phyloP scores from a whole-genome alignment of 495 filamentous ascomycete genomes.

The Penicillium antarcticum region DNA sequence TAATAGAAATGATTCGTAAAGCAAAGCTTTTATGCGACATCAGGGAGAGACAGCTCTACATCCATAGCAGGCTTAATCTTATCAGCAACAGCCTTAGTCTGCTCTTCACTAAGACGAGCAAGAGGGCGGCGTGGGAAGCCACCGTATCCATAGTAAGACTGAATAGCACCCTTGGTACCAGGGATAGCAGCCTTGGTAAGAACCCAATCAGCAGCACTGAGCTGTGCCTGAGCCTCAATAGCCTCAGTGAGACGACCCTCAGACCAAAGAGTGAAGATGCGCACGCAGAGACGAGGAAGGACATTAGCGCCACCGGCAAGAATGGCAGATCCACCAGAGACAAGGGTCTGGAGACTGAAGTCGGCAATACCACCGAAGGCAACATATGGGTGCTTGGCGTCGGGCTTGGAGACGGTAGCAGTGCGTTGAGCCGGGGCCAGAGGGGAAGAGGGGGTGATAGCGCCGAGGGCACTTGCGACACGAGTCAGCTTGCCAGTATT shows the following conservation, averaged over 20 bases:
- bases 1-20: neutral
- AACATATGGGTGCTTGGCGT: constrained; percentile 63
- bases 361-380: constrained; percentile 88
- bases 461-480: constrained; percentile 72
- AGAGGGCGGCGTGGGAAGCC: constrained; percentile 74
- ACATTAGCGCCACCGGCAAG: constrained; percentile 88
- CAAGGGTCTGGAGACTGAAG: constrained; percentile 79
- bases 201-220: constrained; percentile 80
- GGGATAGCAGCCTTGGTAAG: constrained; percentile 83
- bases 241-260: constrained; percentile 73
- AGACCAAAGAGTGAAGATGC: constrained; percentile 75
- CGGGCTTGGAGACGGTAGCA: constrained; percentile 32
- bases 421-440: constrained; percentile 28
- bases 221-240: constrained; percentile 64
- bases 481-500: constrained; percentile 87
- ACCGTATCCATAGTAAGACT: constrained; percentile 81
- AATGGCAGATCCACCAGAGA: constrained; percentile 76
- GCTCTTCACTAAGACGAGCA: constrained; percentile 53
- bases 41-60: constrained; percentile 53
- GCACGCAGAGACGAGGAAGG: constrained; percentile 74
- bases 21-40: constrained; percentile 26
- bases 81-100: constrained; percentile 54
- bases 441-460: constrained; percentile 56
- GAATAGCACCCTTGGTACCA: constrained; percentile 80
- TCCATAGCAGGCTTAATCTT: constrained; percentile 68